Evolutionary conservation across 2,329 filamentous ascomycete species (phyloP), one percentile per base, ranked within the genome.

Genomic region (Endoconidiophora polonica): DNA sequence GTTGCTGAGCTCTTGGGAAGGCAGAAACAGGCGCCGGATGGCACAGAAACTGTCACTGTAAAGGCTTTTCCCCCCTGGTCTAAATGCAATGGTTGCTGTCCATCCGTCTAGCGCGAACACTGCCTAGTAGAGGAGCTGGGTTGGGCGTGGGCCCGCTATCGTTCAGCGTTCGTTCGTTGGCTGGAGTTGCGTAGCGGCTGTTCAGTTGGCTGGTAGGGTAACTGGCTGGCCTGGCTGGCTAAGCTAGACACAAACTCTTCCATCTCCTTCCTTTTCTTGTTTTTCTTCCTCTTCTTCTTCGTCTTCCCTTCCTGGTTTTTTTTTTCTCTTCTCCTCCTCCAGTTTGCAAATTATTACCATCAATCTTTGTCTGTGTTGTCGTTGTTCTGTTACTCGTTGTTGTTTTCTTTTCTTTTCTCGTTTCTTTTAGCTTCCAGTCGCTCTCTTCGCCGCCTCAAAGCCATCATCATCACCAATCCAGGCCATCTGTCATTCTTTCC

Each of bases 401-500:
- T 59, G 22, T 49, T 48, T 16, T 56, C 54, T 48, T 50, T 56
- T 48, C 51, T 52, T 45, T 55, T 37, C 43, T 39, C 41, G 48
- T 39, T 63, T 67, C 66, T 60, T 59, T 64, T 68, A 67, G 62
- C 62, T 65, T 70, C 65, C 62, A 71, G 69, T 73, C 70, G 64
- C 65, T 73, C 69, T 63, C 69, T 73, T 71, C 63, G 61, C 59
- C 59, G 58, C 59, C 20, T 42, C 44, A 23, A 38, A 69, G 68
- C 68, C 18, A 16, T 37, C 5, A 22, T 33, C 9, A 45, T 26
- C 14, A 26, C 36, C 70, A 72, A 67, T 72, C 62, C 68, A 64
- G 65, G 63, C 62, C 57, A 63, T 62, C 65, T 68, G 67, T 61
- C 68, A 64, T 62, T 65, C 63, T 60, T 65, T 64, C 55, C 44